phyloP scores from a whole-genome alignment of 768 basidiomycete species.

The Pisolithus microcarpus region DNA sequence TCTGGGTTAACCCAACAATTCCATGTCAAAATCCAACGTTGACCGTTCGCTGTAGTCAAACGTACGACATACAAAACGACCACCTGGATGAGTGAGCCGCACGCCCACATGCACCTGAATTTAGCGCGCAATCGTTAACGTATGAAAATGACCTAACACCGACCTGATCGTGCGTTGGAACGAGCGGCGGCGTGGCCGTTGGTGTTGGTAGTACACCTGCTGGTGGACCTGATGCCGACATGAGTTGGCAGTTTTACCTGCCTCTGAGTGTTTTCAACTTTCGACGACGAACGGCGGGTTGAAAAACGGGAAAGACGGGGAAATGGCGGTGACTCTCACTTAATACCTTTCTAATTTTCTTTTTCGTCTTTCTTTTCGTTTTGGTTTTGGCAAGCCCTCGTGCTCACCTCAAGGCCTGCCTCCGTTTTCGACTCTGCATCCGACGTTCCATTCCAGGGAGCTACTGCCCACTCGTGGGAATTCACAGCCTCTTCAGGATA shows the following conservation, averaged over 20 bases:
- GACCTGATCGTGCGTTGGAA: slow-evolving; percentile 69
- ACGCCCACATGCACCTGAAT: not conserved
- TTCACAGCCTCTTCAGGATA: not conserved
- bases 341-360: no score
- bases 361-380: no score
- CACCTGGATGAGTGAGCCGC: slow-evolving; percentile 40
- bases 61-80: slow-evolving; percentile 72
- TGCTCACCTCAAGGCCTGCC: slow-evolving; percentile 27
- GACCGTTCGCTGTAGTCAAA: slow-evolving; percentile 13
- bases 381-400: slow-evolving; percentile 12
- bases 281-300: slow-evolving; percentile 3
- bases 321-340: not conserved
- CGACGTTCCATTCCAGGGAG: no score
- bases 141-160: slow-evolving; percentile 43
- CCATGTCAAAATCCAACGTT: not conserved
- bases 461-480: slow-evolving; percentile 6
- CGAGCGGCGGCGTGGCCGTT: slow-evolving; percentile 33
- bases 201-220: slow-evolving; percentile 29
- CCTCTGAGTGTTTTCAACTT: slow-evolving; percentile 2
- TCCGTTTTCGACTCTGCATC: not conserved
- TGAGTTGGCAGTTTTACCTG: slow-evolving; percentile 27
- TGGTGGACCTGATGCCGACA: slow-evolving; percentile 29
- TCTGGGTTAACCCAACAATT: slow-evolving; percentile 33
- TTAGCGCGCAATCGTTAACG: slow-evolving; percentile 7
- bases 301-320: slow-evolving; percentile 2